Evolutionary conservation across 805 yeast species (phyloP), one percentile per base, ranked within the genome.

Genomic region (Citeromyces nyonsensis): DNA sequence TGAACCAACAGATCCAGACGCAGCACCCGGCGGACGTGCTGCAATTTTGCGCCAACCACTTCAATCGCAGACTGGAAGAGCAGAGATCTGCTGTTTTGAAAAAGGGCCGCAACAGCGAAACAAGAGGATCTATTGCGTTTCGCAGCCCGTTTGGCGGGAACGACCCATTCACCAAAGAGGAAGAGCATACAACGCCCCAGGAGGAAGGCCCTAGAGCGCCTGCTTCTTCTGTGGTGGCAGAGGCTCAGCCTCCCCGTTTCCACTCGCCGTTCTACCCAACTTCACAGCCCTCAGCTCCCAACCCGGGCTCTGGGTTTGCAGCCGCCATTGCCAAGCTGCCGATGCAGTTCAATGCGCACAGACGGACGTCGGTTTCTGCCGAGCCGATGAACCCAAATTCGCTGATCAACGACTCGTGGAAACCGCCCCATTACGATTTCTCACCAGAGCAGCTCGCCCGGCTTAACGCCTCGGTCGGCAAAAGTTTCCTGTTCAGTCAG

Each of bases 341-440:
- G 26, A 52, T 63, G 35, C 63, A 69, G 33, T 78, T 77, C 54
- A 80, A 76, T 51, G 84, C 82, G 33, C 69, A 75, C 50, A 73
- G 95, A 60, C 73, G 96, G 59, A 80, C 85, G 3, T 78, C 93
- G 13, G 95, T 85, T 10, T 73, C 85, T 35, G 95, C 95, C 4
- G 96, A 85, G 55, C 78, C 91, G 2, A 52, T 80, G 44, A 77
- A 80, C 47, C 93, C 91, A 5, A 74, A 73, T 38, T 70, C 68
- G 24, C 73, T 80, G 45, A 61, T 62, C 34, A 63, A 69, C 24
- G 80, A 73, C 45, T 64, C 70, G 33, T 79, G 86, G 86, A 68
- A 60, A 38, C 79, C 82, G 5, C 86, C 88, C 8, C 72, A 64
- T 32, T 73, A 73, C 43, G 65, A 73, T 42, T 67, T 79, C 47